These are phyloP conservation scores for Schoenoplectus triqueter DNA, from an alignment of 202 grass and related monocot genomes.

Conservation along the genomic window DNA sequence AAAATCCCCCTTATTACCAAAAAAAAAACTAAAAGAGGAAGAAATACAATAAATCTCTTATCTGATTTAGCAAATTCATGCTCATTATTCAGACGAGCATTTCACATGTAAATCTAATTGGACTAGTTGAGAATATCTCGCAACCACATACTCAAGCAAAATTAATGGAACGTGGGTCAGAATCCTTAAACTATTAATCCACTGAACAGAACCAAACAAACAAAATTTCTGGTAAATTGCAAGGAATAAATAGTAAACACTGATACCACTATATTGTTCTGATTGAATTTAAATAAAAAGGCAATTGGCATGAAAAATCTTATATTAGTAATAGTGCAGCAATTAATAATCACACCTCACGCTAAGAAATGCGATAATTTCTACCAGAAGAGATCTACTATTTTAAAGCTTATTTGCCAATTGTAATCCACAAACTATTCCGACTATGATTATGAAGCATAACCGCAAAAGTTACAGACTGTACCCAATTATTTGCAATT, in stretches of 20 bases:
- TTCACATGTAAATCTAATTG: conserved; percentile 45
- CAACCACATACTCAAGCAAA: conserved; percentile 78
- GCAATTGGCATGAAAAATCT: background rate
- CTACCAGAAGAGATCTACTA: background rate
- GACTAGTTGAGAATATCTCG: conserved; percentile 78
- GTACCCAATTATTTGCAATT: background rate
- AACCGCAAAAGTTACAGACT: background rate
- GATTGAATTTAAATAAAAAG: conserved; percentile 16
- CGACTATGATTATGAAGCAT: background rate
- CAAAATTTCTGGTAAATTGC: background rate
- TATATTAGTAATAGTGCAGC: background rate
- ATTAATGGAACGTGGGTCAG: conserved; percentile 10
- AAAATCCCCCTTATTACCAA: background rate
- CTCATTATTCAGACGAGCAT: conserved; percentile 20
- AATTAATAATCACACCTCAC: background rate
- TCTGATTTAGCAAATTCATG: conserved; percentile 23
- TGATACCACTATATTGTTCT: background rate
- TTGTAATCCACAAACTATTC: background rate
- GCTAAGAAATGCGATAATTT: background rate
- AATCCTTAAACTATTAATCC: background rate
- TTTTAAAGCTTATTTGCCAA: background rate
- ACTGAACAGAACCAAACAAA: background rate
- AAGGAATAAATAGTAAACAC: background rate
- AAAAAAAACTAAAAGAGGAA: background rate
- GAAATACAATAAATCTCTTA: conserved; percentile 7